Evolutionary conservation across 129 eudicot species (phyloP), one percentile per base, ranked within the genome.

Genomic region (Tagetes patula): DNA sequence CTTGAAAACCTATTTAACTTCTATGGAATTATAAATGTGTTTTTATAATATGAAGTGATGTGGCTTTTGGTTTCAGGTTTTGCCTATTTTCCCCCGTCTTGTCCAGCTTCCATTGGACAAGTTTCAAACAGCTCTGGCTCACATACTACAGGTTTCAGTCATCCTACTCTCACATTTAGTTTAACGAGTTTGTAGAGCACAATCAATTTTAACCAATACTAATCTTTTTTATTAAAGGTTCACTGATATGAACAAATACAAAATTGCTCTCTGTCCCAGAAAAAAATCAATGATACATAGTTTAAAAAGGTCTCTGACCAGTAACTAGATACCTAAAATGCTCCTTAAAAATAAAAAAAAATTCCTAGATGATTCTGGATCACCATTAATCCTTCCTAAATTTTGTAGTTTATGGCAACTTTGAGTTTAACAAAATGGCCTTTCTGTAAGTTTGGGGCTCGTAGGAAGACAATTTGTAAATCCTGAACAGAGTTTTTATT

Each of bases 21-120:
- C 40, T 30, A 36, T 38, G 70, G 30, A 64, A 39, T 43, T 74
- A 27, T 14, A 60, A 37, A 49, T 9, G 13, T 52, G 54, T 8
- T 11, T 2, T 42, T 76, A 34, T 34, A 2, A 63, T 41, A 31
- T 65, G 43, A 64, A 49, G 34, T 33, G 13, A 67, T 30, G 45
- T 68, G 70, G 49, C 31, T 62, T 73, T 63, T 69, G 75, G 48
- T 76, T 59, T 64, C 85, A 94, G 99, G 99, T 95, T 70, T 79
- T 95, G 85, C 96, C 97, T 43, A 85, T 95, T 72, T 95, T 95
- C 67, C 99, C 99, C 65, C 90, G 85, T 62, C 96, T 95, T 70
- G 96, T 95, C 2, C 84, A 82, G 50, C 99, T 95, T 74, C 97
- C 97, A 10, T 75, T 90, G 84, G 91, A 87, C 74, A 90, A 95